phyloP scores from a whole-genome alignment of 2,329 filamentous ascomycete species.

The Penicillium thymicola region DNA sequence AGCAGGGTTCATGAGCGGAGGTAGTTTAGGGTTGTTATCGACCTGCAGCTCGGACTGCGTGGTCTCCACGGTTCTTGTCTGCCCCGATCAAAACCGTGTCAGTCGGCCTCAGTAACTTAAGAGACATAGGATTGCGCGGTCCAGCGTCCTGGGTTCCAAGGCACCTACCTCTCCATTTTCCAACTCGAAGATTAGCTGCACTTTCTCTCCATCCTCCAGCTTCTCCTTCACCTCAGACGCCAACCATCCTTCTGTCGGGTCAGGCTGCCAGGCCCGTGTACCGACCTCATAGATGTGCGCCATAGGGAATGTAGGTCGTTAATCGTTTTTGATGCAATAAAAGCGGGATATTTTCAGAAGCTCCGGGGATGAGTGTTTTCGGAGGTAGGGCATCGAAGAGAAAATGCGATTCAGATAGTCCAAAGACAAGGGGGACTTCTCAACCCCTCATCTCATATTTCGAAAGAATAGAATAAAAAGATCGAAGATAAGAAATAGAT shows the following conservation, averaged over 20 bases:
- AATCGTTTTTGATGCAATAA: conserved; percentile 7
- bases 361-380: conserved; percentile 4
- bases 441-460: conserved; percentile 28
- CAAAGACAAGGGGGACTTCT: conserved; percentile 25
- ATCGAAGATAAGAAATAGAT: conserved; percentile 10
- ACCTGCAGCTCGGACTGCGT: conserved; percentile 72
- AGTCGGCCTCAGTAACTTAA: conserved; percentile 3
- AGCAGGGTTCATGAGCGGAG: conserved; percentile 94
- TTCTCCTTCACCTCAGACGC: conserved; percentile 91
- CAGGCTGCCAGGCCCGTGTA: conserved; percentile 97
- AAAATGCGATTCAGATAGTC: conserved; percentile 18
- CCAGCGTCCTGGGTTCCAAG: background rate
- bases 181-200: conserved; percentile 80
- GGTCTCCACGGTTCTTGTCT: conserved; percentile 79
- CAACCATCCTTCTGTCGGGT: conserved; percentile 93
- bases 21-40: conserved; percentile 72
- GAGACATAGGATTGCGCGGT: background rate
- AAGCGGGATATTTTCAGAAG: conserved; percentile 10
- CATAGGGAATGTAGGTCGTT: conserved; percentile 52
- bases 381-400: conserved; percentile 3
- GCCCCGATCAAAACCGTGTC: conserved; percentile 18
- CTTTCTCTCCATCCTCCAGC: conserved; percentile 77
- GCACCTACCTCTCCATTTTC: conserved; percentile 81
- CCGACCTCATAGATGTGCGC: conserved; percentile 94
- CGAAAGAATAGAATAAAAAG: conserved; percentile 20